These are phyloP conservation scores for Trichoderma guizhouense DNA, from an alignment of 2,329 filamentous ascomycete species.

Conservation along the genomic window DNA sequence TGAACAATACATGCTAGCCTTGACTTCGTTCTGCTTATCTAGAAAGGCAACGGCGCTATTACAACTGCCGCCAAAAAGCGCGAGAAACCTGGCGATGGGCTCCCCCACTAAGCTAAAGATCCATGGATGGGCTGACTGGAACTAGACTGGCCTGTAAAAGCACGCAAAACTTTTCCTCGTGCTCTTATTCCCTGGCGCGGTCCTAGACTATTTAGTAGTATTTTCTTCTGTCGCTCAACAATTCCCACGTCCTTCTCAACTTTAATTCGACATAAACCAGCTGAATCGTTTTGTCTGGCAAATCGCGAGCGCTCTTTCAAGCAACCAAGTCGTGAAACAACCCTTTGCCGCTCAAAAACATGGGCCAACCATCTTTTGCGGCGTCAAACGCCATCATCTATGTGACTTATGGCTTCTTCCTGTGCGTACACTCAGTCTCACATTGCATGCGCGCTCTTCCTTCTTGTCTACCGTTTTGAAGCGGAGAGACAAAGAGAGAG, in stretches of 20 bases:
- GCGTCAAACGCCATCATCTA: conserved; percentile 84
- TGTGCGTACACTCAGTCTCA: conserved; percentile 50
- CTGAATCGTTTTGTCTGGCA: neutral
- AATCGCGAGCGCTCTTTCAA: neutral
- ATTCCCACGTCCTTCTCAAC: neutral
- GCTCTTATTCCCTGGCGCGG: neutral
- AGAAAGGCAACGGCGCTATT: neutral
- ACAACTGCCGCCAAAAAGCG: neutral
- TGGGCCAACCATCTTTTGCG: conserved; percentile 71
- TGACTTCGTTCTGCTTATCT: neutral
- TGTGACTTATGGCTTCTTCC: conserved; percentile 70
- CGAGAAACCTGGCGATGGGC: neutral
- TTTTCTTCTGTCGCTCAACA: neutral
- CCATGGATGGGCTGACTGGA: neutral
- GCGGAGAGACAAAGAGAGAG: no score
- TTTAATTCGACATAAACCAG: neutral
- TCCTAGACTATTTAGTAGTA: neutral
- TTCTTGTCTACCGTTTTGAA: neutral
- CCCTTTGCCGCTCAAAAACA: conserved; percentile 36
- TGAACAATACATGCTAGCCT: neutral
- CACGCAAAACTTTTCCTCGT: neutral
- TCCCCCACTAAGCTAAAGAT: neutral
- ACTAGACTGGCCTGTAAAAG: neutral
- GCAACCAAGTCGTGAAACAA: neutral
- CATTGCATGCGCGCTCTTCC: neutral